These are phyloP conservation scores for Lonicera japonica DNA, from an alignment of 129 eudicot species.

Conservation along the genomic window DNA sequence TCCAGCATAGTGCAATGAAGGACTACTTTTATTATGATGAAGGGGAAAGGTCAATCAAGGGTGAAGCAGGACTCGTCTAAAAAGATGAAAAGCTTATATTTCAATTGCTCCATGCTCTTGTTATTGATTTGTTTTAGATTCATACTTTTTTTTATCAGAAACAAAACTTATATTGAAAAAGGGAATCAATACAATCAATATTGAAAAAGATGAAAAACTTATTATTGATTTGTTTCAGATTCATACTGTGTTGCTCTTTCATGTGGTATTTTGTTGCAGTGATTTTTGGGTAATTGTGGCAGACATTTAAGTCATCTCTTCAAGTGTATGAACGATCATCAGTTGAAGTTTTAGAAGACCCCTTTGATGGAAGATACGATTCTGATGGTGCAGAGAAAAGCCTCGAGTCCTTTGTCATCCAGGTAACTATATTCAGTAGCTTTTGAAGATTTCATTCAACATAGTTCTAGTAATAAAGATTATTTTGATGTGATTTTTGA, in stretches of 20 bases:
- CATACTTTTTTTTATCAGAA: too few species aligned
- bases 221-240: slow-evolving; percentile 6
- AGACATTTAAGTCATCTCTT: slow-evolving; percentile 81
- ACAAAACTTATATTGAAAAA: too few species aligned
- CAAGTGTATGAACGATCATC: slow-evolving; percentile 71
- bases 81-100: background rate
- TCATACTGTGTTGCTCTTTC: slow-evolving; percentile 5
- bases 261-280: slow-evolving; percentile 33
- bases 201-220: too few species aligned
- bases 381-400: slow-evolving; percentile 98
- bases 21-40: background rate
- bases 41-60: too few species aligned
- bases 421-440: slow-evolving; percentile 34
- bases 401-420: slow-evolving; percentile 84
- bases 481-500: background rate
- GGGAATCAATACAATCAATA: too few species aligned
- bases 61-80: too few species aligned
- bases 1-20: background rate
- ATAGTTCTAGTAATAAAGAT: too few species aligned
- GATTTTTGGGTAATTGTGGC: slow-evolving; percentile 83
- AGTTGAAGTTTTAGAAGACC: slow-evolving; percentile 74
- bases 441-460: slow-evolving; percentile 5
- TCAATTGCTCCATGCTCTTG: background rate
- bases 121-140: too few species aligned
- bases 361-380: slow-evolving; percentile 94